Percentiles rank a stretch among this genome's conserved stretches.
Evolutionary conservation across 2,329 filamentous ascomycete genomes (phyloP).

Genomic region (Elsinoe necatrix): DNA sequence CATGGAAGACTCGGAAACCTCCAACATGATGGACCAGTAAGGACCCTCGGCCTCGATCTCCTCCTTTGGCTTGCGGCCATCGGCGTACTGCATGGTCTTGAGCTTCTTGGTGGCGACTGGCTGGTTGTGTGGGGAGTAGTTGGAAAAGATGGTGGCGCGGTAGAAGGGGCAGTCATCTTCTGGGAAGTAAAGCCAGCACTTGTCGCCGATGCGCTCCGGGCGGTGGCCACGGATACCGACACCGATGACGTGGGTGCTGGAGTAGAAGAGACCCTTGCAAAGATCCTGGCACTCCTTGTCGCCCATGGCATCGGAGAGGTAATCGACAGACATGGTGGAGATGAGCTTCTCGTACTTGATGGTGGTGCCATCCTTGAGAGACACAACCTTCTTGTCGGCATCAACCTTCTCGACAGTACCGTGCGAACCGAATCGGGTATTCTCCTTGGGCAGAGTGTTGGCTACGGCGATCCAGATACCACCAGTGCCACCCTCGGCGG

Average conservation of each 20-base stretch:
- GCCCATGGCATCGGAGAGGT: constrained; percentile 76
- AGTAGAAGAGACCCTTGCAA: constrained; percentile 92
- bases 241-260: constrained; percentile 92
- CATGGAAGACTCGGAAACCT: constrained; percentile 90
- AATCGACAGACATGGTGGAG: constrained; percentile 93
- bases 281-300: constrained; percentile 74
- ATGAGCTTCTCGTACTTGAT: constrained; percentile 88
- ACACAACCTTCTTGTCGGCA: constrained; percentile 73
- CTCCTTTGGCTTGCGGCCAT: constrained; percentile 72
- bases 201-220: constrained; percentile 94
- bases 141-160: constrained; percentile 98
- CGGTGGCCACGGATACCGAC: constrained; percentile 86
- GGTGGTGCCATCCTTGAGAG: constrained; percentile 73
- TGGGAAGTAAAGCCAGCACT: constrained; percentile 99
- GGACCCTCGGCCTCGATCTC: constrained; percentile 73
- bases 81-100: constrained; percentile 72
- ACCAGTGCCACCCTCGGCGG: constrained; percentile 87
- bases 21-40: constrained; percentile 99
- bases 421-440: constrained; percentile 80
- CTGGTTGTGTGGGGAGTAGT: constrained; percentile 99
- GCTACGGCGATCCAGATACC: constrained; percentile 98
- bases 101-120: constrained; percentile 75
- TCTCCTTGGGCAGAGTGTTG: constrained; percentile 83
- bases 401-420: constrained; percentile 81
- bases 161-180: constrained; percentile 99